Conservation (phyloP, 441 rosid species). For the Capsella rubella region DNA sequence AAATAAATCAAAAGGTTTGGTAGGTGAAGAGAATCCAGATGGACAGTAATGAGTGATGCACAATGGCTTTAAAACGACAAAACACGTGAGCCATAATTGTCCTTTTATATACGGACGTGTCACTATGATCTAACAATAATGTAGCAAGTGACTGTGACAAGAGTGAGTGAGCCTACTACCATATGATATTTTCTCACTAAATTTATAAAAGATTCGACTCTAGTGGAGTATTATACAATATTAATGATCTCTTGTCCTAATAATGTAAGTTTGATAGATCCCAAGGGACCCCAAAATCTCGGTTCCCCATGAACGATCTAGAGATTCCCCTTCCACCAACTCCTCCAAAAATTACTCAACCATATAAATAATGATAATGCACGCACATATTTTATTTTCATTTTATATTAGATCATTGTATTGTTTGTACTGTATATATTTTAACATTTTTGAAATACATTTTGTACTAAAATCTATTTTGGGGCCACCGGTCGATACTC, state of each 20-base stretch:
- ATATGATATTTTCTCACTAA: not conserved
- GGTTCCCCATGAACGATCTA: slow-evolving; percentile 36
- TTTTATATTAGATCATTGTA: not conserved
- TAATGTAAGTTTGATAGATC: slow-evolving; percentile 27
- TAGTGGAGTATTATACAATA: not conserved
- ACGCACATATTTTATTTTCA: not conserved
- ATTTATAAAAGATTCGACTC: slow-evolving; percentile 11
- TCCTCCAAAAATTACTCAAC: slow-evolving; percentile 3
- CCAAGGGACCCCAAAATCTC: slow-evolving; percentile 27
- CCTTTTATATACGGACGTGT: slow-evolving; percentile 21
- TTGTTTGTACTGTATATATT: not conserved
- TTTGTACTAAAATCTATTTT: no score
- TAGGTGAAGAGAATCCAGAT: slow-evolving; percentile 34
- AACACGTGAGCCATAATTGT: slow-evolving; percentile 37
- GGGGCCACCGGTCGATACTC: no score
- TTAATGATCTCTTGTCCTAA: no score
- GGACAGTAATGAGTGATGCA: slow-evolving; percentile 22
- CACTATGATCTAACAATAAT: not conserved
- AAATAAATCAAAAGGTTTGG: not conserved
- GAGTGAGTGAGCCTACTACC: not conserved
- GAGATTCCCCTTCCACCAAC: slow-evolving; percentile 45
- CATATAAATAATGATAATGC: no score
- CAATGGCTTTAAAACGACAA: slow-evolving; percentile 17
- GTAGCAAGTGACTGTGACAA: slow-evolving; percentile 13
- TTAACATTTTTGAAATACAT: no score